These are phyloP conservation scores for Cyberlindnera lachancei DNA, from an alignment of 805 yeast genomes.

Conservation along the genomic window DNA sequence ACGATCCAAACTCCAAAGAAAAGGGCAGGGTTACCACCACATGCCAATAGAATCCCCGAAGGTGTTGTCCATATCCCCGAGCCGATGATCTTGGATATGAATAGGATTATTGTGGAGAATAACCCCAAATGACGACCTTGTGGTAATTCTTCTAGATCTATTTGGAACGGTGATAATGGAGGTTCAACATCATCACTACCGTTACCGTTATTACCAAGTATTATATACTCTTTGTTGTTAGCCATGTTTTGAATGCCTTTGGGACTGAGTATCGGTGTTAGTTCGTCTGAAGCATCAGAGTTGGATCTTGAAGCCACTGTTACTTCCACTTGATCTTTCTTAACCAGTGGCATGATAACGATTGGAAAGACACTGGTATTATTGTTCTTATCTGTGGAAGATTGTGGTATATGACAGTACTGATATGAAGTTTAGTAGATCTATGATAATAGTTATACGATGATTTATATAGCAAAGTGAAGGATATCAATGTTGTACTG, in stretches of 20 bases:
- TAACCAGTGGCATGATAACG: too few species aligned
- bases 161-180: too few species aligned
- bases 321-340: slow-evolving; percentile 10
- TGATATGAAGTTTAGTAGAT: too few species aligned
- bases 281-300: slow-evolving; percentile 15
- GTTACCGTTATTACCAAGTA: too few species aligned
- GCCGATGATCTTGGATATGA: slow-evolving; percentile 65
- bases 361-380: too few species aligned
- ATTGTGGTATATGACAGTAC: too few species aligned
- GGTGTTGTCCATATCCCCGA: slow-evolving; percentile 76
- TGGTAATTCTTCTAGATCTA: slow-evolving; percentile 32
- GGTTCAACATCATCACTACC: too few species aligned
- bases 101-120: slow-evolving; percentile 55
- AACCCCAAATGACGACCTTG: slow-evolving; percentile 72
- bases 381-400: too few species aligned
- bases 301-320: slow-evolving; percentile 12
- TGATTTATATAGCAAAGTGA: too few species aligned
- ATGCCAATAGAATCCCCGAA: slow-evolving; percentile 53
- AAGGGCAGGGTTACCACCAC: slow-evolving; percentile 58
- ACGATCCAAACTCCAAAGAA: slow-evolving; percentile 58
- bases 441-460: too few species aligned
- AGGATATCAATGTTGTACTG: too few species aligned
- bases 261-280: slow-evolving; percentile 6
- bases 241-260: slow-evolving; percentile 6
- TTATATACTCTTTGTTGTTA: too few species aligned